Base-by-base conservation (phyloP, 495 filamentous ascomycete species). In the Penicillium salamii region DNA sequence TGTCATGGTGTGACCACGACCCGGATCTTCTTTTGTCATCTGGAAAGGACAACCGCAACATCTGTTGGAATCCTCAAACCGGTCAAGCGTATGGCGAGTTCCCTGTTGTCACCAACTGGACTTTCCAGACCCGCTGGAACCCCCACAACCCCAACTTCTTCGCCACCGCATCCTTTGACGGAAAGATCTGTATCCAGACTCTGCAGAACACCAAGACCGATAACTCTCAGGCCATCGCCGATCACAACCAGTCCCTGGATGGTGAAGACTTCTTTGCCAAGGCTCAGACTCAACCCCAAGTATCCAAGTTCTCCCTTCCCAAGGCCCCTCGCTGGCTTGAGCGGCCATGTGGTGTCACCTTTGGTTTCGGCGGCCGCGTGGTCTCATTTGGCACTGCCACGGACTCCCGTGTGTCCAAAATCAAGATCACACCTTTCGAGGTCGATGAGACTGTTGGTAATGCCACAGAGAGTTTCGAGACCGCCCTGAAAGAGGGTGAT, bases 51-150 rank as follows among this genome's bases (percentile, higher is more conserved):
- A 97, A 97, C 55, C 83, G 89, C 55, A 96, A 91, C 1, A 79
- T 97, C 45, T 87, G 91, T 50, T 99, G 95, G 93, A 97, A 97
- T 68, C 88, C 95, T 1, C 89, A 93, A 57, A 95, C 85, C 5
- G 91, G 91, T 37, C 82, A 89, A 60, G 72, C 78, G 5, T 88
- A 89, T 38, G 93, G 95, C 49, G 91, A 97, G 70, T 96, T 97
- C 67, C 90, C 92, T 11, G 88, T 96, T 54, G 95, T 95, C 46
- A 96, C 92, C 31, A 97, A 97, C 67, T 97, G 95, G 93, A 95
- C 91, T 2, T 99, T 97, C 76, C 84, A 91, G 66, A 96, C 93
- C 5, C 82, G 84, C 55, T 99, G 92, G 82, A 90, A 96, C 66
- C 93, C 95, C 15, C 81, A 87, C 56, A 95, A 97, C 67, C 95